Evolutionary conservation across 192 early-diverging fungal genomes (phyloP), one percentile per base, ranked within the genome.

Genomic region (Coemansia sp.): DNA sequence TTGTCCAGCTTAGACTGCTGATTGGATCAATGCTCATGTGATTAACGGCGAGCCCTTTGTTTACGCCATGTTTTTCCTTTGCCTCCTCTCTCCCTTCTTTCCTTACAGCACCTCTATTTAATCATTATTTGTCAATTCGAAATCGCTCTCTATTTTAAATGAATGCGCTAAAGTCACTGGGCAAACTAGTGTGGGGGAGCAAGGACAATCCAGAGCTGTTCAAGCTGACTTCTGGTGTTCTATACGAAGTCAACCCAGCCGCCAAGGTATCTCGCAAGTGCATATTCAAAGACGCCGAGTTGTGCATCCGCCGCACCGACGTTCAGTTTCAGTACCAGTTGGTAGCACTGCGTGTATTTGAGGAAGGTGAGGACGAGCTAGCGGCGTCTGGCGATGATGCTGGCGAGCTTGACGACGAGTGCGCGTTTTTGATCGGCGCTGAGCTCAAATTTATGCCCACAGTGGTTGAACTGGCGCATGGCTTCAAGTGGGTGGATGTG

Each of bases 321-420:
- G 63, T 69, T 26, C 68, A 82, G 21, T 85, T 79, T 73, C 89
- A 92, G 60, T 95, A 88, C 74, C 86, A 90, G 64, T 74, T 97
- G n/a, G 84, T 93, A 1, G 83, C 89, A n/a, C 85, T 81, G 51
- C 87, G 92, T 28, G 73, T 89, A 9, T 87, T 88, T 63, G 90
- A 91, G 9, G 91, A 94, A 58, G 93, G 89, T 36, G 91, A 91
- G 62, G 87, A 84, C 23, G 83, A 87, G 8, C 75, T 88, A 5
- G 79, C 81, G 37, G 57, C 33, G 70, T 85, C 43, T 55, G 51
- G 51, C 26, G 24, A 55, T 16, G 87, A 87, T 8, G 85, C 77
- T 1, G 79, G 66, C 33, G 63, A 63, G 20, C 64, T 71, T 16
- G 87, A 92, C 33, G 87, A 90, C 50, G 93, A 93, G 78, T 77